Conservation (phyloP, 768 basidiomycete genomes). For the Kwoniella shandongensis region DNA sequence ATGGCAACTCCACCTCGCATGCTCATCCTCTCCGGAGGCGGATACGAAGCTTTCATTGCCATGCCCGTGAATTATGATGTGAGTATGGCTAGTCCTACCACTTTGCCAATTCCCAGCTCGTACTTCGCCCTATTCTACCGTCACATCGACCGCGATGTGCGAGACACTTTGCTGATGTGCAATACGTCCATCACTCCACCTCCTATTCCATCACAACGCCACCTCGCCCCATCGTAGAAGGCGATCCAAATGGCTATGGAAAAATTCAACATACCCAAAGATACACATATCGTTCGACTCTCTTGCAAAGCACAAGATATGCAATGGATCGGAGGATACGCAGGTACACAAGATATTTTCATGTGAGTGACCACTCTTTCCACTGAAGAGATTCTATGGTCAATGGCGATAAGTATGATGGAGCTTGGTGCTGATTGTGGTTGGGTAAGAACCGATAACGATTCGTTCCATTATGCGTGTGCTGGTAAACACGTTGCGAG, state of each 20-base stretch:
- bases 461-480: slow-evolving; percentile 51
- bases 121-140: too few relatives aligned
- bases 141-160: too few relatives aligned
- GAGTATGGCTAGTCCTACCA: slow-evolving; percentile 4
- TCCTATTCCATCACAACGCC: not conserved
- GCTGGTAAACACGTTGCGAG: slow-evolving; percentile 49
- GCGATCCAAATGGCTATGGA: slow-evolving; percentile 41
- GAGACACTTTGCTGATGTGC: too few relatives aligned
- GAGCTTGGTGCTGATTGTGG: too few relatives aligned
- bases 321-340: slow-evolving; percentile 43
- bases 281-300: slow-evolving; percentile 39
- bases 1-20: slow-evolving; percentile 47
- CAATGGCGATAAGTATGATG: too few relatives aligned
- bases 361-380: too few relatives aligned
- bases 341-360: slow-evolving; percentile 36
- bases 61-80: slow-evolving; percentile 47
- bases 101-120: too few relatives aligned
- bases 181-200: too few relatives aligned
- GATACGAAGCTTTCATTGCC: slow-evolving; percentile 45
- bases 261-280: slow-evolving; percentile 46
- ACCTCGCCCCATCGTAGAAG: slow-evolving; percentile 26
- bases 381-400: too few relatives aligned
- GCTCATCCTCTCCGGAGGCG: slow-evolving; percentile 48
- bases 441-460: slow-evolving; percentile 52
- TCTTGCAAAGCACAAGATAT: slow-evolving; percentile 44